phyloP scores from a whole-genome alignment of 495 filamentous ascomycete species.

The Ramalina peruviana region DNA sequence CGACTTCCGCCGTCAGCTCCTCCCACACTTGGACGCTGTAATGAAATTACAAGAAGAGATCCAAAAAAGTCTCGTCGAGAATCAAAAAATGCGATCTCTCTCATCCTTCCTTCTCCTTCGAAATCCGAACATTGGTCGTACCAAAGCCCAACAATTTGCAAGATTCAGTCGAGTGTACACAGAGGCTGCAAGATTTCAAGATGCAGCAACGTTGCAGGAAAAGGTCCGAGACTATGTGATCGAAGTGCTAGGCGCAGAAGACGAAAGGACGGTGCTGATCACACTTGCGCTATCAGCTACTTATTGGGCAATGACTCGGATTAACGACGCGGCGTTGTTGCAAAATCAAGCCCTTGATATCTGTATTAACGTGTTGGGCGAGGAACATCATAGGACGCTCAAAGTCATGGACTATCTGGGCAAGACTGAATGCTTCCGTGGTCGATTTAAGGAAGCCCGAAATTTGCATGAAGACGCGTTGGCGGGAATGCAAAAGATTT shows the following conservation, averaged over 20 bases:
- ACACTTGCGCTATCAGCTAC: conserved; percentile 14
- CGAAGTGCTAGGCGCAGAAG: conserved; percentile 11
- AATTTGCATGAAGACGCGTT: conserved; percentile 18
- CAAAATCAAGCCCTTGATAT: conserved; percentile 13
- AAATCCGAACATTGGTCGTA: neutral
- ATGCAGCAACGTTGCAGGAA: conserved; percentile 18
- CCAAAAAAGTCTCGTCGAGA: conserved; percentile 1
- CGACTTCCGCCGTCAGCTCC: conserved; percentile 1
- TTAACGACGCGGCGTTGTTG: conserved; percentile 14
- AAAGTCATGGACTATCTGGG: conserved; percentile 16
- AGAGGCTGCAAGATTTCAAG: conserved; percentile 17
- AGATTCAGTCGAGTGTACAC: conserved; percentile 26
- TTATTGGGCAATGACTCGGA: conserved; percentile 9
- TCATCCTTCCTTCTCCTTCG: conserved; percentile 4
- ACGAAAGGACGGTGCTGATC: conserved; percentile 11
- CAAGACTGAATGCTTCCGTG: conserved; percentile 11
- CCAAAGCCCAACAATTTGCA: conserved; percentile 13
- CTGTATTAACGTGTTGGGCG: conserved; percentile 14
- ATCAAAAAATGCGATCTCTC: conserved; percentile 6
- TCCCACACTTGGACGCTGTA: conserved; percentile 19
- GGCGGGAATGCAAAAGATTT: conserved; percentile 10
- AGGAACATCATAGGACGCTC: conserved; percentile 16
- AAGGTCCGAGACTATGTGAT: conserved; percentile 12
- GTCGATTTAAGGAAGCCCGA: conserved; percentile 19
- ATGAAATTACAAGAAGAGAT: conserved; percentile 10